Evolutionary conservation across 371 early-diverging fungal genomes (phyloP).

Genomic region (Rhizopus stolonifer): DNA sequence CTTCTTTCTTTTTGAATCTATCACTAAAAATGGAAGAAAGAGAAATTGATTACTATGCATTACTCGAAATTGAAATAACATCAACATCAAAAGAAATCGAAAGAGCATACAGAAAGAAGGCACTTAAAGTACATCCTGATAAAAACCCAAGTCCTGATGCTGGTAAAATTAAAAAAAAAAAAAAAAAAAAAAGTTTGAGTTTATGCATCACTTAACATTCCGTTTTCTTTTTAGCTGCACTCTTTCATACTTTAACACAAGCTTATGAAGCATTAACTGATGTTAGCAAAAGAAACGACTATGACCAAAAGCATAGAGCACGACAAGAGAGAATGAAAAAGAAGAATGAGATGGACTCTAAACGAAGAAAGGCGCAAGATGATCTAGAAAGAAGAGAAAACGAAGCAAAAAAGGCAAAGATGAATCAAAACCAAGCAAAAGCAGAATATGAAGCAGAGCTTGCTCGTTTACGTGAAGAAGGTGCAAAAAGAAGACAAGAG

Average conservation of each 20-base stretch:
- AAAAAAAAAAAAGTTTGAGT: not conserved
- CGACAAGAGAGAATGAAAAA: slow-evolving; percentile 44
- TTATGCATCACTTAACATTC: not conserved
- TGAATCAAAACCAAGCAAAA: slow-evolving; percentile 40
- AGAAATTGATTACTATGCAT: slow-evolving; percentile 73
- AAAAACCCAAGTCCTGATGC: slow-evolving; percentile 58
- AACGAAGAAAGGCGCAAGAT: slow-evolving; percentile 41
- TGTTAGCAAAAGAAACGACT: slow-evolving; percentile 33
- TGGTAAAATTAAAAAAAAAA: slow-evolving; percentile 27
- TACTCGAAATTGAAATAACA: slow-evolving; percentile 64
- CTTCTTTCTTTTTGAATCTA: not conserved
- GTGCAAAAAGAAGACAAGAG: slow-evolving; percentile 42
- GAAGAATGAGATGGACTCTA: slow-evolving; percentile 46
- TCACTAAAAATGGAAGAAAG: slow-evolving; percentile 19
- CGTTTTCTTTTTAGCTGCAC: slow-evolving; percentile 22
- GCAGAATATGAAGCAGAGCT: slow-evolving; percentile 43
- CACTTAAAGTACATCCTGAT: slow-evolving; percentile 47
- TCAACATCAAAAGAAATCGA: slow-evolving; percentile 63
- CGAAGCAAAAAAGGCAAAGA: slow-evolving; percentile 37
- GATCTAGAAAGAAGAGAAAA: slow-evolving; percentile 47
- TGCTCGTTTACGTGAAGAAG: slow-evolving; percentile 42
- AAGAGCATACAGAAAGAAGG: slow-evolving; percentile 71
- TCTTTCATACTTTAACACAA: slow-evolving; percentile 39
- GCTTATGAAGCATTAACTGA: slow-evolving; percentile 42
- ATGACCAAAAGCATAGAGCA: slow-evolving; percentile 42